These are phyloP conservation scores for Tillandsia fasciculata DNA, from an alignment of 176 grass and related monocot species.

Conservation along the genomic window DNA sequence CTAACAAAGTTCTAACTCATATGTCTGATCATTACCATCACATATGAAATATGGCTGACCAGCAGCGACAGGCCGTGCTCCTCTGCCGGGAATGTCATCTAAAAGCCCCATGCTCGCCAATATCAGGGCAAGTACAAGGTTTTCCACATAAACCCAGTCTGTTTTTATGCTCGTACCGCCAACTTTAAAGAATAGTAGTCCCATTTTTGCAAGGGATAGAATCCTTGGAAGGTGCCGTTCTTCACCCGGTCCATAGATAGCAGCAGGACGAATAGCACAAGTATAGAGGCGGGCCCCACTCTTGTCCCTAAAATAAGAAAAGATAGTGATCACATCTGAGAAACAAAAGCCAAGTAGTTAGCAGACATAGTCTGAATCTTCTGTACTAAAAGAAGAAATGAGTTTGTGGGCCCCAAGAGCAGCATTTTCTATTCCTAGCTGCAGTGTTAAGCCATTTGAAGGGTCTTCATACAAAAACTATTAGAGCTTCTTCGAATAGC, in stretches of 20 bases:
- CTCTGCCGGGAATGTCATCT: constrained; percentile 62
- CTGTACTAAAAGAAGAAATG: too few relatives aligned
- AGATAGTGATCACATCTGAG: not conserved
- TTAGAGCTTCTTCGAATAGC: too few relatives aligned
- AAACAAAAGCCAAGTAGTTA: not conserved
- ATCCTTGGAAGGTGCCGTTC: constrained; percentile 85
- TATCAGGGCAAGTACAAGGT: constrained; percentile 91
- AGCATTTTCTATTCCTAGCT: too few relatives aligned
- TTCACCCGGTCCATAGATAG: constrained; percentile 90
- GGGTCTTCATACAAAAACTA: too few relatives aligned
- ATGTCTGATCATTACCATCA: constrained; percentile 55
- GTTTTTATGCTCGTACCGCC: constrained; percentile 64
- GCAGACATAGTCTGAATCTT: too few relatives aligned
- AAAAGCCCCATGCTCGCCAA: constrained; percentile 73
- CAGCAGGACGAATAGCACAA: constrained; percentile 76
- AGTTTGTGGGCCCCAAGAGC: too few relatives aligned
- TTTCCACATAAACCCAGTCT: constrained; percentile 91
- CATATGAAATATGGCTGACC: constrained; percentile 91
- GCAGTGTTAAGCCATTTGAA: too few relatives aligned
- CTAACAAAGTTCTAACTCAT: constrained; percentile 1
- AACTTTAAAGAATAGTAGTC: constrained; percentile 64
- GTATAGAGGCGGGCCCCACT: constrained; percentile 52
- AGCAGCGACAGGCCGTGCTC: constrained; percentile 58
- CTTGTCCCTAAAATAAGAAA: constrained; percentile 24
- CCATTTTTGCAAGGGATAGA: constrained; percentile 81